Base-by-base conservation (phyloP, 2,329 filamentous ascomycete genomes). In the Leptographium lundbergii region DNA sequence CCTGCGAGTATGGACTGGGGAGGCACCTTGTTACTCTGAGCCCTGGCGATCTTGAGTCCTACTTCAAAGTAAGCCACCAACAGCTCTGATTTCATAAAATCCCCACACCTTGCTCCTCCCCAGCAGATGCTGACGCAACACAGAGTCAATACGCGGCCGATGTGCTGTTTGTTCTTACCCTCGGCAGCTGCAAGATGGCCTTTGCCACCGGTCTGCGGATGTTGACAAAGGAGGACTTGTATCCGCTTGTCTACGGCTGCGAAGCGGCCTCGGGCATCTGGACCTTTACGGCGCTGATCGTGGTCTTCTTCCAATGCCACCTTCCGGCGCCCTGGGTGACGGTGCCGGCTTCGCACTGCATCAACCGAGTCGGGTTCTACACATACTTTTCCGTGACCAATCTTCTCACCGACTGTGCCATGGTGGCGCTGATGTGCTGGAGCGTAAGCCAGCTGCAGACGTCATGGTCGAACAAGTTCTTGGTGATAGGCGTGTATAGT, bases 61-160 rank as follows among this genome's bases (percentile, higher is more conserved):
- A 50, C n/a, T 58, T 58, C 10, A 59, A 59, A 47, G 57, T 56
- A 27, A 5, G 57, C 25, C n/a, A 10, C 4, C 7, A 14, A 2
- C 24, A 22, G 14, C 10, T 32, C 29, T 3, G 14, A 39, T 39
- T 39, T 9, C 32, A 34, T 34, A 2, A 9, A 9, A 34, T 34
- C 9, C 32, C 13, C 2, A 22, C 11, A 14, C 22, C 17, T 24
- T 29, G 6, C 29, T 34, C 10, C 2, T 45, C 47, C 10, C 17
- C n/a, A 5, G 19, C 34, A 11, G 19, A 17, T 19, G 3, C 9
- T 54, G n/a, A 42, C 48, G 25, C n/a, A 3, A 9, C 4, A 13
- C 52, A 58, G 57, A 58, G 57, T 29, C 25, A 58, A 55, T 58
- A 58, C 47, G 42, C 52, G 1, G 57, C 57, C 25, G 57, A 58